These are phyloP conservation scores for Meripilus lineatus DNA, from an alignment of 1,284 basidiomycete genomes.

Conservation along the genomic window DNA sequence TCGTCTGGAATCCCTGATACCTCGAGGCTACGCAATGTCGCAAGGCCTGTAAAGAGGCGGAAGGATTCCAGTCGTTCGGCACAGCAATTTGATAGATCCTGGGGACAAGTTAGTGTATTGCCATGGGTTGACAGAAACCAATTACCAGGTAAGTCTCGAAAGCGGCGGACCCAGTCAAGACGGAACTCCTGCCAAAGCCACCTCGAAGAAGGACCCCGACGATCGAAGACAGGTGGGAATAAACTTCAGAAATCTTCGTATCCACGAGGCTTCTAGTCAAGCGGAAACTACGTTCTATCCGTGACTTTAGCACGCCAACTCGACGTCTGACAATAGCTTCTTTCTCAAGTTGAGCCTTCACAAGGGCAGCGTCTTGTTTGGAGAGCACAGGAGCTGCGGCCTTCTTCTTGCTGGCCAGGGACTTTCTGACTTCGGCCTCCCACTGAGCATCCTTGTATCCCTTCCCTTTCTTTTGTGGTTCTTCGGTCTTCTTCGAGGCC, in stretches of 20 bases:
- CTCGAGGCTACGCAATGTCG: conserved; percentile 70
- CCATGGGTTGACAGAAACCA: no score
- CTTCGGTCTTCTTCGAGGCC: conserved; percentile 44
- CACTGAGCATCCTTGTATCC: conserved; percentile 85
- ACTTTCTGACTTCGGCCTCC: conserved; percentile 89
- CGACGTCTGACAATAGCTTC: conserved; percentile 64
- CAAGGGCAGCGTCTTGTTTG: conserved; percentile 78
- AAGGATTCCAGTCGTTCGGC: conserved; percentile 70
- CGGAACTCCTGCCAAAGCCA: conserved; percentile 51
- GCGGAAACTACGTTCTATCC: conserved; percentile 62
- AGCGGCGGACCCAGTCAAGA: conserved; percentile 53
- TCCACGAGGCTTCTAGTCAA: conserved; percentile 62
- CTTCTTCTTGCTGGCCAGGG: conserved; percentile 74
- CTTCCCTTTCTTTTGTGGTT: conserved; percentile 71
- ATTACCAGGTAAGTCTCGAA: conserved; percentile 79
- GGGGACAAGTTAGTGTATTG: no score
- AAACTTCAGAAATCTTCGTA: conserved; percentile 56
- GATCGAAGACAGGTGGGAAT: conserved; percentile 51
- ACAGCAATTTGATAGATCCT: conserved; percentile 63
- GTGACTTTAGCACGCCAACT: conserved; percentile 50
- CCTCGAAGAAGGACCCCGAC: conserved; percentile 61
- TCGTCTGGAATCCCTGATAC: conserved; percentile 70
- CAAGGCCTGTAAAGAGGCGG: conserved; percentile 72
- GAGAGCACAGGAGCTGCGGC: conserved; percentile 52
- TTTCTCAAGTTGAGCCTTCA: conserved; percentile 77